A percentile compares a stretch with the other conserved stretches of the same genome.
Conservation (phyloP, 352 stramenopile species). For the Thraustochytrium sp. region DNA sequence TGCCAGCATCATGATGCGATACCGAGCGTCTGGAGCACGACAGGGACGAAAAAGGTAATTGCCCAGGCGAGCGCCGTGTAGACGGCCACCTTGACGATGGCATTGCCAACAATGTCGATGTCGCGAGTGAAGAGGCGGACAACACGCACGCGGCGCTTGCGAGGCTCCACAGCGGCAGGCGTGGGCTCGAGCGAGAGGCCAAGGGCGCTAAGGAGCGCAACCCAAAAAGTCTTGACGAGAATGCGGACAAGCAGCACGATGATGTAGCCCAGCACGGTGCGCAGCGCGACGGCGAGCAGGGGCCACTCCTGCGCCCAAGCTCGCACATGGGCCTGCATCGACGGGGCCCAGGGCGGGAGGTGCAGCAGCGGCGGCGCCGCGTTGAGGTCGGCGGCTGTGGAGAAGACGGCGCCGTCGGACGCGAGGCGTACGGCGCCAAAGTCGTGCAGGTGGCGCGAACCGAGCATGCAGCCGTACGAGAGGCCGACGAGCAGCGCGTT, state of each 20-base stretch:
- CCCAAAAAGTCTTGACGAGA: background rate
- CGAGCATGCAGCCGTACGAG: background rate
- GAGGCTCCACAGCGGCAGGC: background rate
- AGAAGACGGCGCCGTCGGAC: background rate
- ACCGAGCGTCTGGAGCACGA: too few relatives aligned
- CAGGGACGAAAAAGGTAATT: constrained; percentile 19
- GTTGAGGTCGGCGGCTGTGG: background rate
- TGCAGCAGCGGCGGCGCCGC: background rate
- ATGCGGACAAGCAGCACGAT: background rate
- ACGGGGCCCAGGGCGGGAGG: background rate
- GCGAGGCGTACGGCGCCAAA: background rate
- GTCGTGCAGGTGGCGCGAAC: background rate
- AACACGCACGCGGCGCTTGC: too few relatives aligned
- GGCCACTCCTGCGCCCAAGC: background rate
- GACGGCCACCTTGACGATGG: constrained; percentile 10
- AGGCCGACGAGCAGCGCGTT: constrained; percentile 26
- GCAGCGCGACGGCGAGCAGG: background rate
- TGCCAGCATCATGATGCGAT: too few relatives aligned
- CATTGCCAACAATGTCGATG: constrained; percentile 11
- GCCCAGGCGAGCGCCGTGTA: constrained; percentile 13
- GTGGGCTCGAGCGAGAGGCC: constrained; percentile 5
- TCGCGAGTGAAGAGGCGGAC: constrained; percentile 25
- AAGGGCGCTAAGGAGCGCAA: background rate
- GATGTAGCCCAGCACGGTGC: constrained; percentile 20
- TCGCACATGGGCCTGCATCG: background rate